Conservation (phyloP, 768 basidiomycete genomes). For the Podaxis sp. region DNA sequence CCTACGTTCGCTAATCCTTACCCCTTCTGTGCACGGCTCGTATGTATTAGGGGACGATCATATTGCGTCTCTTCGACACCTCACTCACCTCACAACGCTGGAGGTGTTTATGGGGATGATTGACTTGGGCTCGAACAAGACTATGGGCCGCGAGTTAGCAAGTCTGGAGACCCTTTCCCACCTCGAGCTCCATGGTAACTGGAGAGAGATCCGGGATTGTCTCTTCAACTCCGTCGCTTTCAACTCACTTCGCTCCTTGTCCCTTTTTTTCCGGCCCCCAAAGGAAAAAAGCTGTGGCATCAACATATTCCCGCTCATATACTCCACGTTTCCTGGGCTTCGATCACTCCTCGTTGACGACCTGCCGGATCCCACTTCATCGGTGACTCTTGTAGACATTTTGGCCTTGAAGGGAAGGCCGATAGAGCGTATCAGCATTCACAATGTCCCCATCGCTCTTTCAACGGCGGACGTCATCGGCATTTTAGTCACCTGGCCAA, state of each 20-base stretch:
- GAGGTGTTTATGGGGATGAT: not conserved
- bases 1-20: not conserved
- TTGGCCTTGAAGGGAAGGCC: not conserved
- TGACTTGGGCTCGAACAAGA: no score
- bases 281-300: not conserved
- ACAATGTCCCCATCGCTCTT: not conserved
- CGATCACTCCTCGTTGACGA: not conserved
- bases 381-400: not conserved
- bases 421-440: not conserved
- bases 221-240: not conserved
- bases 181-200: not conserved
- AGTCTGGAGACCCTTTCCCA: not conserved
- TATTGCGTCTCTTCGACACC: not conserved
- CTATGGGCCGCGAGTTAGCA: not conserved
- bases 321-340: not conserved
- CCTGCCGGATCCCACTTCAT: not conserved
- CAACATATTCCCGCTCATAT: not conserved
- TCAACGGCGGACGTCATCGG: not conserved
- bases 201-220: not conserved
- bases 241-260: not conserved
- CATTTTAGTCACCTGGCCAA: not conserved
- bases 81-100: not conserved
- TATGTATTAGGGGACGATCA: not conserved
- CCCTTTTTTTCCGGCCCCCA: not conserved
- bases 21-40: not conserved